Conservation (phyloP, 305 asterid species). For the Nicotiana rustica region DNA sequence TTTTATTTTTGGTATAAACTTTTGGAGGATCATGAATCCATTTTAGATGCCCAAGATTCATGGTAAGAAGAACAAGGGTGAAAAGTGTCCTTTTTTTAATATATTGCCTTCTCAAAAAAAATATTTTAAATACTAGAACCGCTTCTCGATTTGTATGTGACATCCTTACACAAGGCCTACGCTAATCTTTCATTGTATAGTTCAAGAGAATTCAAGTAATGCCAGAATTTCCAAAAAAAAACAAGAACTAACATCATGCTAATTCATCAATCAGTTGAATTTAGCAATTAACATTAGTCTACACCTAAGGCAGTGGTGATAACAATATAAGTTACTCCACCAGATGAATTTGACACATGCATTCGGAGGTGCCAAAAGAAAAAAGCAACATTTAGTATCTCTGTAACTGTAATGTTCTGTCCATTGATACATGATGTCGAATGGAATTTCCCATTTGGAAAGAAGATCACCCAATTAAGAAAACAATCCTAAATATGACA, state of each 20-base stretch:
- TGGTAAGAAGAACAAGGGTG: no score
- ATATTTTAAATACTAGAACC: background rate
- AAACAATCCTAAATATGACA: background rate
- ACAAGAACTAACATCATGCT: background rate
- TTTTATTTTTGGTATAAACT: no score
- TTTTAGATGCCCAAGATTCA: no score
- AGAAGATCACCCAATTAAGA: conserved; percentile 5
- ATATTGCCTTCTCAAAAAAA: no score
- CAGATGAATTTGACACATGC: conserved; percentile 2
- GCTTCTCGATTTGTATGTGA: background rate
- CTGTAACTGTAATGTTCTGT: background rate
- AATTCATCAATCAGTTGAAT: background rate
- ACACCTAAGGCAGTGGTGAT: background rate
- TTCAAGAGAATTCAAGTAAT: conserved; percentile 7
- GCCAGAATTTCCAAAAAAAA: background rate
- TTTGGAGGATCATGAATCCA: no score
- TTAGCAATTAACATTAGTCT: background rate
- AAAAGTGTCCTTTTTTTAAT: no score
- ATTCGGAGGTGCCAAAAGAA: background rate
- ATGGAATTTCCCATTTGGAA: conserved; percentile 13
- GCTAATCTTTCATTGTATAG: conserved; percentile 1
- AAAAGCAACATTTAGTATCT: background rate
- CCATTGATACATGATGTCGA: background rate
- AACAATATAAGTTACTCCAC: background rate
- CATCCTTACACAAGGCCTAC: conserved; percentile 7